phyloP scores from a whole-genome alignment of 371 early-diverging fungal genomes.

The Mucor piriformis region DNA sequence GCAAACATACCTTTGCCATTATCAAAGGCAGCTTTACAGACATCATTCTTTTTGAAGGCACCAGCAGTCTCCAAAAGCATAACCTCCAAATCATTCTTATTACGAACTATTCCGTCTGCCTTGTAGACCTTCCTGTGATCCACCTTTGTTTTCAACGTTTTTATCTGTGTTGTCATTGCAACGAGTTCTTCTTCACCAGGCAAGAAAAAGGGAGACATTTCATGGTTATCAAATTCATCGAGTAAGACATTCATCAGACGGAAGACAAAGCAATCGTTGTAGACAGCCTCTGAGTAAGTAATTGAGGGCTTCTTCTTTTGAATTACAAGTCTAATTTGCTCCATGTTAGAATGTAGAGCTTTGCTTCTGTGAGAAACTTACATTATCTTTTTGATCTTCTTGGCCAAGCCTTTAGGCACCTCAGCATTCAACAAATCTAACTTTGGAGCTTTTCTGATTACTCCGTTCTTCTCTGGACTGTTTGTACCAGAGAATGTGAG shows the following conservation, averaged over 20 bases:
- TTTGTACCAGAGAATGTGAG: no score
- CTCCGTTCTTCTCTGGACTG: no score
- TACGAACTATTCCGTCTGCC: not conserved
- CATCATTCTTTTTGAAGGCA: not conserved
- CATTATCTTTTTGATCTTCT: no score
- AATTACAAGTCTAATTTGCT: not conserved
- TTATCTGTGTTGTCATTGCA: not conserved
- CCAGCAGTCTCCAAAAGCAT: not conserved
- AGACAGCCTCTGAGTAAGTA: not conserved
- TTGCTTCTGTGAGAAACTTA: no score
- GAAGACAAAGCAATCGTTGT: not conserved
- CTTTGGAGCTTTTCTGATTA: no score
- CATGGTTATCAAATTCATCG: not conserved
- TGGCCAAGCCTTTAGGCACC: no score
- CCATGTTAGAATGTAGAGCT: no score
- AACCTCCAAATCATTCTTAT: no score
- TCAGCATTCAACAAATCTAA: no score
- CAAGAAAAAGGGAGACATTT: not conserved
- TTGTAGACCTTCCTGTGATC: not conserved
- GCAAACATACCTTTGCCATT: constrained; percentile 41
- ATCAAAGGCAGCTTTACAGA: constrained; percentile 27
- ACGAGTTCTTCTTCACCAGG: constrained; percentile 1
- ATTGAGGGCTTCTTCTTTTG: not conserved
- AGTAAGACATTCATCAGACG: not conserved
- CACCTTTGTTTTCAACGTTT: not conserved